Base-by-base conservation (phyloP, 441 rosid genomes). In the Euphorbia corollata region DNA sequence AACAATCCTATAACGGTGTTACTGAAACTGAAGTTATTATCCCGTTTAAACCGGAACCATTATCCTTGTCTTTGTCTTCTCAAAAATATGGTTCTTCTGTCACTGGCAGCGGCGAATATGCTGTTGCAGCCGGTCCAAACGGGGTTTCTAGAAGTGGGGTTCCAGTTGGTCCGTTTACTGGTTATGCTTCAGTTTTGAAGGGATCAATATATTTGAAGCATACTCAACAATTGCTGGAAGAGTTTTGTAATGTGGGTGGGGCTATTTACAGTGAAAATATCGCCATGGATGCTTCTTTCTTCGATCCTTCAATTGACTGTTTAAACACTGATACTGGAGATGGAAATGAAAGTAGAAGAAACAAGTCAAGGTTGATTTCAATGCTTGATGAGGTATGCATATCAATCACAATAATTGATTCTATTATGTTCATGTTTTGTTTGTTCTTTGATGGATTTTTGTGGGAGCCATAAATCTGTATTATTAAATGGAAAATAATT, bases 131-230 rank as follows among this genome's bases (percentile, higher is more conserved):
- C 67, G 32, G 32, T 27, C 71, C 84, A 13, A 76, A 72, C 61
- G 93, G 82, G 69, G 80, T 65, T n/a, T 75, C 76, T 45, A 75
- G 83, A 73, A 69, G 75, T 77, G 71, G 76, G 43, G 80, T 50
- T 12, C 90, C 83, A 55, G 77, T 85, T 1, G 90, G 93, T 0
- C 92, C 96, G 0, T 93, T 88, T 67, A 87, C 94, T 1, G 98
- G 96, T 1, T 89, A 93, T 63, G 87, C 95, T 64, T 87, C 92
- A 63, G 78, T 93, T 64, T 73, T 93, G 63, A 85, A 83, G 64
- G 92, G 86, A 50, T 90, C 98, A 4, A 88, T 86, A 66, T 93
- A 90, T 70, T 70, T 93, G 80, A 90, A 77, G 78, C 97, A 97
- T 4, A 90, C 98, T 0, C 96, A 90, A 59, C 83, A 81, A 73